Percentiles rank a stretch among this genome's conserved stretches.
phyloP scores from a whole-genome alignment of 306 rosid genomes.

The Corylus heterophylla region DNA sequence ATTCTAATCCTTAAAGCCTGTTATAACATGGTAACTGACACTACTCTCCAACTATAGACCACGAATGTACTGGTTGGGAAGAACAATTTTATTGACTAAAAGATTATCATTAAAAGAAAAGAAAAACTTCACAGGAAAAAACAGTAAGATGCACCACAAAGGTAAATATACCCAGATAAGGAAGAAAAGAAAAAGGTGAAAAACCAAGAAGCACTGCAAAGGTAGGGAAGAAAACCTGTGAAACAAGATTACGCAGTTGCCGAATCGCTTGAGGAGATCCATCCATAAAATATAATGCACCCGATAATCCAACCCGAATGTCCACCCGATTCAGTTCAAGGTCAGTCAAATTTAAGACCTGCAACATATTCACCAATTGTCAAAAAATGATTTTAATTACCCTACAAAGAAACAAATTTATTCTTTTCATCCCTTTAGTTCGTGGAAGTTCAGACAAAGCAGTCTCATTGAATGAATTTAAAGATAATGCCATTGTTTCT shows the following conservation, averaged over 20 bases:
- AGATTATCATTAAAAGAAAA: background rate
- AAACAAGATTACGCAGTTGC: constrained; percentile 92
- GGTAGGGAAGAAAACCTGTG: constrained; percentile 68
- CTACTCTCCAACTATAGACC: background rate
- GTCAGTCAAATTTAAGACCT: constrained; percentile 95
- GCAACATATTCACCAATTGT: constrained; percentile 39
- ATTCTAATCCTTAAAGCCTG: background rate
- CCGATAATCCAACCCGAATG: constrained; percentile 91
- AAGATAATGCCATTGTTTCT: background rate
- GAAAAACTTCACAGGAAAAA: background rate
- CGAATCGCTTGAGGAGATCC: constrained; percentile 99
- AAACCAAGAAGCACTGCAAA: constrained; percentile 26
- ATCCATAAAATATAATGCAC: constrained; percentile 91
- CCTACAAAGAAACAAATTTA: background rate
- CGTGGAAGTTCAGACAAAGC: background rate
- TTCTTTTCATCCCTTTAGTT: background rate
- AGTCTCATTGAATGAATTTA: background rate
- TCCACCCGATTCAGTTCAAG: constrained; percentile 95
- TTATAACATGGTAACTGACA: background rate
- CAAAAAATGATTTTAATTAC: constrained; percentile 14
- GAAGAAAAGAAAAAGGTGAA: constrained; percentile 9
- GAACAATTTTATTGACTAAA: background rate
- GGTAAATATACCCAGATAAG: constrained; percentile 6
- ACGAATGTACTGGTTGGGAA: background rate
- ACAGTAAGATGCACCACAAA: constrained; percentile 22